These are phyloP conservation scores for Flaveria ramosissima DNA, from an alignment of 129 eudicot species.

Conservation along the genomic window DNA sequence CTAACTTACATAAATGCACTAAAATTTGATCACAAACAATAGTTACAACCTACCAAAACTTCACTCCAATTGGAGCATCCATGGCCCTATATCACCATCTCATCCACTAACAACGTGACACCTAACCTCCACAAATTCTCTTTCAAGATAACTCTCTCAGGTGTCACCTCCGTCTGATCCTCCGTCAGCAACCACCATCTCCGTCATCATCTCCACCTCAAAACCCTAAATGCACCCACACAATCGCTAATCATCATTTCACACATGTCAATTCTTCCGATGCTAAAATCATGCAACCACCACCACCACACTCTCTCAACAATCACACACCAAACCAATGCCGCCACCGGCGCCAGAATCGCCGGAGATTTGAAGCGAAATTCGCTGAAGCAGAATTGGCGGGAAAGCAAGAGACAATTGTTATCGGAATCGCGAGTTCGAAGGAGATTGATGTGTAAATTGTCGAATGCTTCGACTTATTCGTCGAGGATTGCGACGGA, in stretches of 20 bases:
- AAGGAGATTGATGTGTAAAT: conserved; percentile 24
- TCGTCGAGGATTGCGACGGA: conserved; percentile 70
- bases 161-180: conserved; percentile 16
- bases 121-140: conserved; percentile 25
- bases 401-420: background rate
- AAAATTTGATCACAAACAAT: no score
- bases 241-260: background rate
- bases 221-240: conserved; percentile 11
- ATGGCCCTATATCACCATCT: background rate
- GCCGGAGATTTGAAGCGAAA: conserved; percentile 15
- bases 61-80: no score
- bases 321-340: conserved; percentile 19
- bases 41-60: no score
- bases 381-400: conserved; percentile 15
- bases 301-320: conserved; percentile 12
- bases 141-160: conserved; percentile 21
- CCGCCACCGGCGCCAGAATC: background rate
- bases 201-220: conserved; percentile 23
- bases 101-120: conserved; percentile 31
- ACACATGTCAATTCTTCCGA: conserved; percentile 33
- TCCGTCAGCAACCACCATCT: conserved; percentile 21
- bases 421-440: conserved; percentile 4
- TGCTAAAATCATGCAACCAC: conserved; percentile 27
- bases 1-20: no score
- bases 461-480: conserved; percentile 60